Evolutionary conservation across 768 basidiomycete species (phyloP), one percentile per base, ranked within the genome.

Genomic region (Pleurotus sapidus): DNA sequence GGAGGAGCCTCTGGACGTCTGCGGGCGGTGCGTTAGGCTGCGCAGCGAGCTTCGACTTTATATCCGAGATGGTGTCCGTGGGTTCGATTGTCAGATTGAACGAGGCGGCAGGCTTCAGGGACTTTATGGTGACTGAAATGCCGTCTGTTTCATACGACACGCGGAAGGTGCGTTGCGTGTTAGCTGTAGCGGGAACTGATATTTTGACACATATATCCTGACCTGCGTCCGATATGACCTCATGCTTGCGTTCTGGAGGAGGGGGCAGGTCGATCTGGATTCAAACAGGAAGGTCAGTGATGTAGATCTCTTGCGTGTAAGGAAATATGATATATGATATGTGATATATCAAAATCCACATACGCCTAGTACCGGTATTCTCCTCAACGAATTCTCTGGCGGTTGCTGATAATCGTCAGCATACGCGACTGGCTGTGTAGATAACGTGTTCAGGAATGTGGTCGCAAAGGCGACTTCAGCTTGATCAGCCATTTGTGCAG

Each of bases 81-180:
- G 84, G 82, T 48, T 87, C 84, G 11, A 92, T 82, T 47, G 84
- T 69, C 61, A 98, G 78, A 25, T 84, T 78, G 75, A 90, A 89
- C 0, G 87, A 74, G 47, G 86, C 81, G 20, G 92, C 76, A 0
- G 97, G 97, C 68, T 98, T 98, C 66, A 86, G 77, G 48, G 93
- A 97, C 73, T 97, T 98, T 81, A 99, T 85, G 51, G 84, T 89
- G 63, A 99, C 72, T 18, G 76, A 77, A 63, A 98, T 72, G 27
- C 82, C 71, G 50, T 79, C 77, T 76, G 68, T 17, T 64, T 61
- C 56, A 30, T 15, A 14, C 12, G 18, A 23, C 51, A 54, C 51
- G 43, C 38, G 30, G 23, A 17, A 20, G 42, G 24, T 17, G 39
- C 51, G 23, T 54, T 54, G 51, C 23, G 8, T 37, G 24, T 54